phyloP scores from a whole-genome alignment of 257 asterid genomes.

The Capsicum rhomboideum region DNA sequence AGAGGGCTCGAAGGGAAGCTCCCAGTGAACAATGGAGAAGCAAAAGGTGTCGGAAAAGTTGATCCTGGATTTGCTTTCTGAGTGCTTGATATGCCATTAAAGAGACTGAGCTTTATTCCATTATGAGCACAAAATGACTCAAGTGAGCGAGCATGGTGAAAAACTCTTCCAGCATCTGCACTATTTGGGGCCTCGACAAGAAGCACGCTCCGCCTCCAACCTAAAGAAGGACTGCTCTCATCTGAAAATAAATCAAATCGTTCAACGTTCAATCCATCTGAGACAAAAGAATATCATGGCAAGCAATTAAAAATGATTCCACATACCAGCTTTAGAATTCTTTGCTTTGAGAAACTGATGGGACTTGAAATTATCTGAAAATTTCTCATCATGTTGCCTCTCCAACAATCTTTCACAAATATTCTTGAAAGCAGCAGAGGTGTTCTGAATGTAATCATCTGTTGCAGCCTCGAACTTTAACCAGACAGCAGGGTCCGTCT shows the following conservation, averaged over 20 bases:
- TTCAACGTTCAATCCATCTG: not conserved
- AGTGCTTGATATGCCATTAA: slow-evolving; percentile 46
- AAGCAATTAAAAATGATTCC: slow-evolving; percentile 5
- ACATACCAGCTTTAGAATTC: slow-evolving; percentile 30
- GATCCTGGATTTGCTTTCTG: slow-evolving; percentile 55
- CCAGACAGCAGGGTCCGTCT: slow-evolving; percentile 95
- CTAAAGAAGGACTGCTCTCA: slow-evolving; percentile 66
- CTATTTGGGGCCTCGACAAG: slow-evolving; percentile 93
- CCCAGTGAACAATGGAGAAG: slow-evolving; percentile 94
- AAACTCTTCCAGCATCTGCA: slow-evolving; percentile 92
- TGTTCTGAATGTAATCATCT: slow-evolving; percentile 66
- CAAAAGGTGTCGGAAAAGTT: slow-evolving; percentile 58
- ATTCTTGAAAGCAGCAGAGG: slow-evolving; percentile 54
- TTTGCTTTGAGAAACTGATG: slow-evolving; percentile 45
- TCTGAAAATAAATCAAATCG: slow-evolving; percentile 25
- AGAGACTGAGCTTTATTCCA: slow-evolving; percentile 57
- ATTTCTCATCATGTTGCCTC: slow-evolving; percentile 68
- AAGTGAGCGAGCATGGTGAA: slow-evolving; percentile 81
- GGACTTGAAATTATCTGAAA: slow-evolving; percentile 43
- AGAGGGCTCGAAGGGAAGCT: slow-evolving; percentile 91
- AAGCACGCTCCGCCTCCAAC: slow-evolving; percentile 88
- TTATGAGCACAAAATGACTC: slow-evolving; percentile 70
- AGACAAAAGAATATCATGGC: slow-evolving; percentile 1
- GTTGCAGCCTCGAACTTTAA: slow-evolving; percentile 79
- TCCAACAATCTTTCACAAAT: slow-evolving; percentile 77